These are phyloP conservation scores for Persicaria maculosa DNA, from an alignment of 148 eudicot genomes.

Conservation along the genomic window DNA sequence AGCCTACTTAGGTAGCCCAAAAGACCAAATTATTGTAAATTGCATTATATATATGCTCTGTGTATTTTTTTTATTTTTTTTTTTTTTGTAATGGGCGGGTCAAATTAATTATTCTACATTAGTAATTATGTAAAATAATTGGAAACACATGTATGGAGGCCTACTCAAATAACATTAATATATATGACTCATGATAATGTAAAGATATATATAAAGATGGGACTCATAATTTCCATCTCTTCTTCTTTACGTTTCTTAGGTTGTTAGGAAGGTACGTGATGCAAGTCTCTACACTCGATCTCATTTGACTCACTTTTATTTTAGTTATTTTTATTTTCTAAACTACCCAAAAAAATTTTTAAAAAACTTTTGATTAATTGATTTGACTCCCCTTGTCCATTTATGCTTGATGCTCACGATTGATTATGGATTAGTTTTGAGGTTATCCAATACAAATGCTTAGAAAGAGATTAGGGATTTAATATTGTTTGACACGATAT, in stretches of 20 bases:
- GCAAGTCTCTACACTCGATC: neutral
- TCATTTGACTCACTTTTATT: neutral
- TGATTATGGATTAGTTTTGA: too few relatives aligned
- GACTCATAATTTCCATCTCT: conserved; percentile 9
- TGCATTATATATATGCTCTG: neutral
- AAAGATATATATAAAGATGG: neutral
- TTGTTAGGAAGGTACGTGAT: neutral
- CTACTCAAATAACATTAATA: neutral
- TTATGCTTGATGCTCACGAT: too few relatives aligned
- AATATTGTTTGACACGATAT: too few relatives aligned
- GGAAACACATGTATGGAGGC: neutral
- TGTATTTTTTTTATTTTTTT: neutral
- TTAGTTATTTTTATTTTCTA: neutral
- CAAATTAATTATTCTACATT: neutral
- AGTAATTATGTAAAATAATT: neutral
- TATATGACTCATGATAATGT: neutral
- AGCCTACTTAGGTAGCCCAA: neutral
- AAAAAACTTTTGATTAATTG: too few relatives aligned
- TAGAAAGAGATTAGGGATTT: too few relatives aligned
- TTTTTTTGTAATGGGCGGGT: neutral
- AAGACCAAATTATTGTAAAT: conserved; percentile 4
- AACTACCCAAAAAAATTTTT: too few relatives aligned
- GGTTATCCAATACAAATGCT: too few relatives aligned
- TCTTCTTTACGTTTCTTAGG: conserved; percentile 13
- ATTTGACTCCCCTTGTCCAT: too few relatives aligned